Evolutionary conservation across 2,329 filamentous ascomycete species (phyloP), one percentile per base, ranked within the genome.

Genomic region (Phaeosphaeria sp.): DNA sequence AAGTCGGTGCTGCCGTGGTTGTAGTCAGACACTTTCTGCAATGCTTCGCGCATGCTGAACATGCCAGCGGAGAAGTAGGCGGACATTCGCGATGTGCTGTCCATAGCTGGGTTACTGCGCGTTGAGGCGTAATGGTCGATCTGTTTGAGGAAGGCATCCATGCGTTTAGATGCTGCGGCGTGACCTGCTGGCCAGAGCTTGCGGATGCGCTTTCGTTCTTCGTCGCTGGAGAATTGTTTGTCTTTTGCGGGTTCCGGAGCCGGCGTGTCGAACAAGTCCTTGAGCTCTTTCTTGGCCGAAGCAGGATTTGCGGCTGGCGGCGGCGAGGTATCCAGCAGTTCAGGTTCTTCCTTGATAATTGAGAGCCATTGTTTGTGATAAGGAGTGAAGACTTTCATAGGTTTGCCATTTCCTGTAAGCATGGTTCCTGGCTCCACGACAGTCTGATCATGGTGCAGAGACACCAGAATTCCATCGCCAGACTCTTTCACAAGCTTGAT

Each of bases 351-450:
- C 53, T 79, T 81, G 27, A 82, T 70, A 21, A 78, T 73, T 6
- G 66, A 69, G 0, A 84, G 73, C 82, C 82, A 84, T 0, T 72
- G 69, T 51, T 76, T 78, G 59, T 83, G 81, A 56, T 83, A 84
- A 0, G 81, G 82, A 0, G 80, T 82, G 69, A 84, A 84, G 11
- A 84, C 81, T 55, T 84, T 83, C 74, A 81, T 80, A 0, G 82
- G 81, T 30, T 76, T 81, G 3, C 80, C 81, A 11, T 49, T 68
- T 1, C 77, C 75, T 0, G 78, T 82, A 1, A 63, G 65, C 60
- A 84, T 71, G 1, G 73, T 75, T 4, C 79, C 80, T 1, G 82
- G 82, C 51, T 80, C 77, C 6, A 83, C 71, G 2, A 83, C 75
- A 0, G 81, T 82, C 62, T 84, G 82, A 59, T 84, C 82, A 58